A percentile compares a stretch with the other conserved stretches of the same genome.
Conservation (phyloP, 2,329 filamentous ascomycete species). For the Cladophialophora immunda region DNA sequence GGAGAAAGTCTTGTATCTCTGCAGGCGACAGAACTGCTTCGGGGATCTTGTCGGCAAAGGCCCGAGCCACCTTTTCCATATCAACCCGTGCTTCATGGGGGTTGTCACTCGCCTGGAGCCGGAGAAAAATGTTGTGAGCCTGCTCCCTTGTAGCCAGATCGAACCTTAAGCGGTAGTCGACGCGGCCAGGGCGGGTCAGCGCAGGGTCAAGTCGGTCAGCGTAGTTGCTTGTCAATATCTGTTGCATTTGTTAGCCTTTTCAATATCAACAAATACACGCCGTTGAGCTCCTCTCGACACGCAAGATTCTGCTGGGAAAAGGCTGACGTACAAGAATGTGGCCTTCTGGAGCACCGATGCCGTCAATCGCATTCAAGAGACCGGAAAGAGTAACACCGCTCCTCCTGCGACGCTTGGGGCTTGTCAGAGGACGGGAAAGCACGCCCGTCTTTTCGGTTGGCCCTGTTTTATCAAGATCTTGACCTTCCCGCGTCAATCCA, state of each 20-base stretch:
- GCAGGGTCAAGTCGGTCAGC: slow-evolving; percentile 76
- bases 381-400: slow-evolving; percentile 74
- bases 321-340: slow-evolving; percentile 64
- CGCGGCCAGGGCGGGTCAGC: slow-evolving; percentile 74
- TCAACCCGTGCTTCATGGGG: slow-evolving; percentile 32
- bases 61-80: not conserved
- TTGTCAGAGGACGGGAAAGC: not conserved
- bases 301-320: not conserved
- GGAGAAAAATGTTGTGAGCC: slow-evolving; percentile 40
- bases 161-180: slow-evolving; percentile 74
- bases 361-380: slow-evolving; percentile 83
- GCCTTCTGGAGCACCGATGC: slow-evolving; percentile 79
- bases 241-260: not conserved
- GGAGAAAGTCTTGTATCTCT: slow-evolving; percentile 71
- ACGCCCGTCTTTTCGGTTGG: not conserved
- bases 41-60: slow-evolving; percentile 64
- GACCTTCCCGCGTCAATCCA: slow-evolving; percentile 47
- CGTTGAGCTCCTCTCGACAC: not conserved
- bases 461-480: not conserved
- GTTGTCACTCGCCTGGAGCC: slow-evolving; percentile 27
- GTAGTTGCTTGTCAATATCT: slow-evolving; percentile 81
- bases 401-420: not conserved
- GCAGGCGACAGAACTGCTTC: slow-evolving; percentile 65
- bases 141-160: slow-evolving; percentile 37
- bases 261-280: not conserved